These are phyloP conservation scores for Talaromyces sp. DNA, from an alignment of 2,329 filamentous ascomycete genomes.

Conservation along the genomic window DNA sequence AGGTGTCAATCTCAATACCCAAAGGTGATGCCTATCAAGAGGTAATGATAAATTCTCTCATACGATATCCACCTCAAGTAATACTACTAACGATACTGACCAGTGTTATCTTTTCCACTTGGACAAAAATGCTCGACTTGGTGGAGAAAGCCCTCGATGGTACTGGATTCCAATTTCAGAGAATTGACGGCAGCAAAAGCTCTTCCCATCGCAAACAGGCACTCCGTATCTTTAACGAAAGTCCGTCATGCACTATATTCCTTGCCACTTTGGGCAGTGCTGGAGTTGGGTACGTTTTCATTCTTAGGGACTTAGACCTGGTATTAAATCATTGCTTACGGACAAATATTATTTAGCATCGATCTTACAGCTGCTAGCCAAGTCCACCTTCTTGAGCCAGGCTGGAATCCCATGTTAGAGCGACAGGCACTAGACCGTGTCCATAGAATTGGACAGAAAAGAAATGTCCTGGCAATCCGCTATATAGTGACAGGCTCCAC, in stretches of 20 bases:
- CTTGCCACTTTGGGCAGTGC: background rate
- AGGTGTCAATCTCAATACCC: background rate
- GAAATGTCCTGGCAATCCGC: constrained; percentile 69
- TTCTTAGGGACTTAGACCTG: background rate
- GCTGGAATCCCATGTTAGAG: constrained; percentile 86
- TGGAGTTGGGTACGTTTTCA: background rate
- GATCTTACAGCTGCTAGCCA: constrained; percentile 9
- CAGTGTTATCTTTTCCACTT: background rate
- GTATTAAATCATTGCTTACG: background rate
- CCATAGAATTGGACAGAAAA: constrained; percentile 75
- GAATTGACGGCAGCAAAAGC: background rate
- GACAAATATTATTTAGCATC: background rate
- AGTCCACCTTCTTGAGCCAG: constrained; percentile 73
- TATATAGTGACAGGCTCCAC: constrained; percentile 51
- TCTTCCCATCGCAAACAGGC: background rate
- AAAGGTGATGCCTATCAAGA: background rate
- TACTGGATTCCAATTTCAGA: background rate
- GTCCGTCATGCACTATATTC: background rate
- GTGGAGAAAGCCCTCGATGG: background rate
- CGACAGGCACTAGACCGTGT: constrained; percentile 85
- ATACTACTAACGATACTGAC: background rate
- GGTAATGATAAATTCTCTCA: background rate
- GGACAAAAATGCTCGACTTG: constrained; percentile 1
- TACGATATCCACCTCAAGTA: background rate
- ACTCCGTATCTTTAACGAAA: background rate